Percentiles rank a stretch among this genome's conserved stretches.
Evolutionary conservation across 202 grass and related monocot species (phyloP).

Genomic region (Carex sylvatica): DNA sequence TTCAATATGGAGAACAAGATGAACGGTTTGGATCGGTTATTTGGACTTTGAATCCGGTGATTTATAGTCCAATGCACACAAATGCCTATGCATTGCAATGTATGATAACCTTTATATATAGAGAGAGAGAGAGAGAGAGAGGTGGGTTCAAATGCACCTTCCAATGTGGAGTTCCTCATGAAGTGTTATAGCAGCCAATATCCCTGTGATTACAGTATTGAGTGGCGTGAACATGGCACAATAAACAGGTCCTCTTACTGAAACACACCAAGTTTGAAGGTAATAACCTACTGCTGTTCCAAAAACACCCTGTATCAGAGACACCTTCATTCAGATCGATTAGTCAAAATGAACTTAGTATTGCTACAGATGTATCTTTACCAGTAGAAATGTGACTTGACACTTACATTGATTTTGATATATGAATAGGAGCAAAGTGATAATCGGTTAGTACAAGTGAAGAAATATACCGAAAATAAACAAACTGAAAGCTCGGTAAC

Average conservation of each 20-base stretch:
- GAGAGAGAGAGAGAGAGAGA: too few relatives aligned
- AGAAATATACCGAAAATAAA: not conserved
- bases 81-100: too few relatives aligned
- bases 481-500: not conserved
- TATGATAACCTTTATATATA: too few relatives aligned
- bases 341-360: not conserved
- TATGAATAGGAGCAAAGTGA: not conserved
- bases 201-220: constrained; percentile 38
- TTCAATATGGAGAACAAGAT: too few relatives aligned
- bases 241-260: not conserved
- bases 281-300: not conserved
- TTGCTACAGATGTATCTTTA: not conserved
- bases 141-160: not conserved
- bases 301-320: not conserved
- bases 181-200: constrained; percentile 10
- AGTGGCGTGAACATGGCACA: constrained; percentile 40
- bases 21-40: too few relatives aligned
- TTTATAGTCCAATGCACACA: too few relatives aligned
- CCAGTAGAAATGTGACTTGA: not conserved
- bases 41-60: too few relatives aligned
- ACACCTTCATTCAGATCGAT: not conserved
- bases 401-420: not conserved
- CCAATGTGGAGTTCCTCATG: not conserved
- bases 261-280: not conserved
- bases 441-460: not conserved